Percentiles rank a stretch among this genome's conserved stretches.
These are phyloP conservation scores for Lachnellula hyalina DNA, from an alignment of 2,329 filamentous ascomycete genomes.

Conservation along the genomic window DNA sequence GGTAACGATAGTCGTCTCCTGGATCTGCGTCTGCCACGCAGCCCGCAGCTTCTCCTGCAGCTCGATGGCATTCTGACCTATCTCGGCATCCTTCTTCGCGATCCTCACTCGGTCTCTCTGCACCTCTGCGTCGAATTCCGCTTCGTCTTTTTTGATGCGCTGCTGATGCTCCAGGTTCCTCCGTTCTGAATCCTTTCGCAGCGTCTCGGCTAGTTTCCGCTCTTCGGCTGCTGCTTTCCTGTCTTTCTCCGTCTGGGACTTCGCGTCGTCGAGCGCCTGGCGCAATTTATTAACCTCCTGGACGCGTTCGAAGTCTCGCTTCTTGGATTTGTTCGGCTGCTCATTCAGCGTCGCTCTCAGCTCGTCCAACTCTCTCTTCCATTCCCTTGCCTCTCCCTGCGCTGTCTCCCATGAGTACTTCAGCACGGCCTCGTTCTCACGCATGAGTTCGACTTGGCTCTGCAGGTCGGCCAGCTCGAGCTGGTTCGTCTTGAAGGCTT, in stretches of 20 bases:
- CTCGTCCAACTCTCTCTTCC: background rate
- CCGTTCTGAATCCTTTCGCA: background rate
- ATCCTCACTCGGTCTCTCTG: background rate
- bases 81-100: background rate
- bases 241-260: background rate
- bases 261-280: background rate
- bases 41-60: conserved; percentile 6
- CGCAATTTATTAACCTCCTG: background rate
- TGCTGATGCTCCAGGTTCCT: background rate
- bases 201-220: background rate
- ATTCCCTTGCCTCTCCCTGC: background rate
- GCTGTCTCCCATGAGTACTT: background rate
- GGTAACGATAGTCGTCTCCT: conserved; percentile 8
- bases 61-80: background rate
- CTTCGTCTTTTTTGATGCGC: background rate
- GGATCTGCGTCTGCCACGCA: conserved; percentile 10
- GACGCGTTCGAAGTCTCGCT: background rate
- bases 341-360: background rate
- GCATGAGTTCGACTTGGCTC: background rate
- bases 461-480: background rate
- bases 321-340: background rate
- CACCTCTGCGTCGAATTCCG: background rate
- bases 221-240: background rate
- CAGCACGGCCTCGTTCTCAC: conserved; percentile 2
- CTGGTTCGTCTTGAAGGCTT: conserved; percentile 10